Evolutionary conservation across 768 basidiomycete genomes (phyloP).

Genomic region (Guyanaporus albipodus): DNA sequence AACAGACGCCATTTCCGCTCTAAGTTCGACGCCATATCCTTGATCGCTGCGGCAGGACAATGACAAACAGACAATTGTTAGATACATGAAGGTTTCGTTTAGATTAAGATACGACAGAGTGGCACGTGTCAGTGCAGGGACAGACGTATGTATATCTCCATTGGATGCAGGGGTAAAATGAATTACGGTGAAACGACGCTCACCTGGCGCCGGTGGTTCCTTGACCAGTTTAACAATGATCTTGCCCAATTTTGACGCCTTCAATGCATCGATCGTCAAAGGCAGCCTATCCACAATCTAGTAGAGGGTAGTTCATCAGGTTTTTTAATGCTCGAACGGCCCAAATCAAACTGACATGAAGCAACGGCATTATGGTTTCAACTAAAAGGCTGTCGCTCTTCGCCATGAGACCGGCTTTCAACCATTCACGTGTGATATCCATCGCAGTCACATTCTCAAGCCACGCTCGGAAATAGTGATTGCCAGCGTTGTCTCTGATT

Average conservation of each 20-base stretch:
- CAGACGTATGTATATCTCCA: slow-evolving; percentile 29
- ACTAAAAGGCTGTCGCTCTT: slow-evolving; percentile 52
- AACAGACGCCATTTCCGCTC: slow-evolving; percentile 78
- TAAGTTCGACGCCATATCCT: slow-evolving; percentile 89
- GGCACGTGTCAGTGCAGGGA: slow-evolving; percentile 28
- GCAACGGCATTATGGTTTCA: slow-evolving; percentile 81
- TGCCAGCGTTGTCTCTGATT: slow-evolving; percentile 79
- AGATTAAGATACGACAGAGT: slow-evolving; percentile 32
- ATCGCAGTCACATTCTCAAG: slow-evolving; percentile 70
- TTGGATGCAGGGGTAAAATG: slow-evolving; percentile 19
- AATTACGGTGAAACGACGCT: slow-evolving; percentile 38
- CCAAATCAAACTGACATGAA: slow-evolving; percentile 62
- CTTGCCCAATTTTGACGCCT: slow-evolving; percentile 74
- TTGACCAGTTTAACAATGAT: slow-evolving; percentile 73
- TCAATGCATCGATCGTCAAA: slow-evolving; percentile 63
- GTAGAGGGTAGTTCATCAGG: slow-evolving; percentile 18
- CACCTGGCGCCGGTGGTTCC: slow-evolving; percentile 75
- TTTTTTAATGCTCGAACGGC: slow-evolving; percentile 4
- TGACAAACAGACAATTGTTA: slow-evolving; percentile 52
- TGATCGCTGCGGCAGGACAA: slow-evolving; percentile 64
- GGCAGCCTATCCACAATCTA: slow-evolving; percentile 83
- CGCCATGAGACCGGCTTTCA: slow-evolving; percentile 62
- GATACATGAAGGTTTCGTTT: slow-evolving; percentile 50
- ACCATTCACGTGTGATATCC: slow-evolving; percentile 78
- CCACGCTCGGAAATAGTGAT: slow-evolving; percentile 87